Conservation (phyloP, 2,329 filamentous ascomycete genomes). For the Chalaropsis thielavioides region DNA sequence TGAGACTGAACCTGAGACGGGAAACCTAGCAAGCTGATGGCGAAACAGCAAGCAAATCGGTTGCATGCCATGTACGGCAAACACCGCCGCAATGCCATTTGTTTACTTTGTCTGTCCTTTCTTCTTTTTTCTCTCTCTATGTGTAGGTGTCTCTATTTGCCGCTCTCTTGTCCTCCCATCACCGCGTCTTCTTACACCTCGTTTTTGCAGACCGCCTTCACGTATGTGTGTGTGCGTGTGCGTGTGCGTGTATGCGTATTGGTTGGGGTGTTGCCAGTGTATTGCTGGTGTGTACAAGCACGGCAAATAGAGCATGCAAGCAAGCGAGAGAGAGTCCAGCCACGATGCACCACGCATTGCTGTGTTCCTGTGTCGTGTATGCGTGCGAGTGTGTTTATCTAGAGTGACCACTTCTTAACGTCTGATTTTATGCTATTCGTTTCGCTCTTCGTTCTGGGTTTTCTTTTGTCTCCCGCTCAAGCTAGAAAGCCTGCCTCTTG, state of each 20-base stretch:
- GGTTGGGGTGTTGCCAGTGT: neutral
- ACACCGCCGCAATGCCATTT: neutral
- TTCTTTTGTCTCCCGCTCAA: too few species aligned
- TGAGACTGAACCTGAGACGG: neutral
- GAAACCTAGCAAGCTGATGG: neutral
- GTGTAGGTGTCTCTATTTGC: neutral
- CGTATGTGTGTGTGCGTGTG: too few species aligned
- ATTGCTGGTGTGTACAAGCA: constrained; percentile 3
- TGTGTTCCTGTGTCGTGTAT: neutral
- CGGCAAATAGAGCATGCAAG: neutral
- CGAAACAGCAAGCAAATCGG: neutral
- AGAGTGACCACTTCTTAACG: too few species aligned
- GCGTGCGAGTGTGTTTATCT: neutral
- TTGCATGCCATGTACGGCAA: neutral
- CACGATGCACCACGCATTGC: neutral
- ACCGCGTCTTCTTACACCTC: neutral
- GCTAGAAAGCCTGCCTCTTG: neutral
- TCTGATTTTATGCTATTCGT: too few species aligned
- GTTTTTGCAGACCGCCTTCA: constrained; percentile 1
- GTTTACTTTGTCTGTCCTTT: neutral
- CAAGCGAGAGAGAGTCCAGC: constrained; percentile 5
- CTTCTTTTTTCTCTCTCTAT: neutral
- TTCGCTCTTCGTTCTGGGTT: too few species aligned
- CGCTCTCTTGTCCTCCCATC: neutral
- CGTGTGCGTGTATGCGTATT: too few species aligned